Percentiles rank a stretch among this genome's conserved stretches.
Conservation (phyloP, 2,329 filamentous ascomycete genomes). For the Penicillium vulpinum region DNA sequence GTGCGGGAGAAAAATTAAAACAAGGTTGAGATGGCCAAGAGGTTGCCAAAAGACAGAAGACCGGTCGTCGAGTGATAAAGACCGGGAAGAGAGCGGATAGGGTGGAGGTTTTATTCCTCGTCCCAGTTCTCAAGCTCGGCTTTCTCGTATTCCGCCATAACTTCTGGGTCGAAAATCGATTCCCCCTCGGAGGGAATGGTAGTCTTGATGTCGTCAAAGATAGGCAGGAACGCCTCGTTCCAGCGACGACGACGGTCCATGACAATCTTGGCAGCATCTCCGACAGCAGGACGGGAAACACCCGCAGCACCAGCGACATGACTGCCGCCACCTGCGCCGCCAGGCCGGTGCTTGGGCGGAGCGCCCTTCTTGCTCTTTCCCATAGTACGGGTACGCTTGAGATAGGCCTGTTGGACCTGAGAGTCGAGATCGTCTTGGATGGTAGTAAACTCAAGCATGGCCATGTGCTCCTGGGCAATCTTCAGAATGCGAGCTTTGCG, state of each 20-base stretch:
- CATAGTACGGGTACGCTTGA: slow-evolving; percentile 91
- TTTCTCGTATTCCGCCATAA: slow-evolving; percentile 73
- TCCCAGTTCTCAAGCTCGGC: slow-evolving; percentile 79
- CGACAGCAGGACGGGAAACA: slow-evolving; percentile 64
- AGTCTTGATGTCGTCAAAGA: slow-evolving; percentile 81
- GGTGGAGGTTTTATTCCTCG: slow-evolving; percentile 60
- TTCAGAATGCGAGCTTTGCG: slow-evolving; percentile 85
- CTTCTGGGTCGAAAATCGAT: slow-evolving; percentile 70
- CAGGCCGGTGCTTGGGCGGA: slow-evolving; percentile 59
- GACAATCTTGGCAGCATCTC: slow-evolving; percentile 83
- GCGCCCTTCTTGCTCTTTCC: slow-evolving; percentile 88
- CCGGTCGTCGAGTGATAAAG: neutral
- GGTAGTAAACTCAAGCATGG: slow-evolving; percentile 93
- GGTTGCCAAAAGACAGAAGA: neutral
- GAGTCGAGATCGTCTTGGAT: slow-evolving; percentile 95
- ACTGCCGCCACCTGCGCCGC: slow-evolving; percentile 71
- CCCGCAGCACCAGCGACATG: slow-evolving; percentile 48
- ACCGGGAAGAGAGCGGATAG: neutral
- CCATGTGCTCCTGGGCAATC: slow-evolving; percentile 87
- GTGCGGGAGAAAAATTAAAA: slow-evolving; percentile 5
- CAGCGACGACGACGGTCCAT: slow-evolving; percentile 90
- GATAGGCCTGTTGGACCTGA: slow-evolving; percentile 91
- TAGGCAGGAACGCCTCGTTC: slow-evolving; percentile 86
- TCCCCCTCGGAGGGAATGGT: slow-evolving; percentile 69
- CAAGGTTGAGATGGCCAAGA: neutral